Percentiles rank a stretch among this genome's conserved stretches.
Evolutionary conservation across 2,329 filamentous ascomycete genomes (phyloP).

Genomic region (Berkeleyomyces basicola): DNA sequence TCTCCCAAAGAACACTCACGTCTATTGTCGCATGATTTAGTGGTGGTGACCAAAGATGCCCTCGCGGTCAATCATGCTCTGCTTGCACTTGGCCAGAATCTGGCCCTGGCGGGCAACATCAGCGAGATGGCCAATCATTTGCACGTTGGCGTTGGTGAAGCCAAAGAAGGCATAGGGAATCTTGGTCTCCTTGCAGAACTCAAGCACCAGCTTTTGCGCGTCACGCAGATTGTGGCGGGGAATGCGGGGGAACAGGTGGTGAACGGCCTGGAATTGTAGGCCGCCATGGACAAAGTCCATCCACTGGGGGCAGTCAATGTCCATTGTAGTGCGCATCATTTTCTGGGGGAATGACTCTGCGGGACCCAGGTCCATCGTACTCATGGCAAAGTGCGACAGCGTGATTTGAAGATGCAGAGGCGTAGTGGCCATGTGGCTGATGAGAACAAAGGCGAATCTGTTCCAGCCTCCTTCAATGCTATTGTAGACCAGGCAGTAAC

Average conservation of each 20-base stretch:
- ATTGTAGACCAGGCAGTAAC: slow-evolving; percentile 63
- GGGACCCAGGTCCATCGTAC: slow-evolving; percentile 68
- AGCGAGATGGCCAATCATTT: slow-evolving; percentile 58
- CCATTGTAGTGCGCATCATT: slow-evolving; percentile 88
- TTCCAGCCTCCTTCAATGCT: slow-evolving; percentile 51
- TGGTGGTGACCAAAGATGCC: slow-evolving; percentile 13
- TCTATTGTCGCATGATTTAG: slow-evolving; percentile 6
- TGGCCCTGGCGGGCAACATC: slow-evolving; percentile 68
- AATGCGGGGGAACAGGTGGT: slow-evolving; percentile 71
- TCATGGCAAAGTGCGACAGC: slow-evolving; percentile 86
- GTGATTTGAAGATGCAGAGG: slow-evolving; percentile 82
- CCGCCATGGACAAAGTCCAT: slow-evolving; percentile 81
- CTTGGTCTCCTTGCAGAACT: slow-evolving; percentile 66
- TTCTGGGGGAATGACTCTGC: slow-evolving; percentile 77
- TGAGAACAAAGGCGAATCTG: slow-evolving; percentile 57
- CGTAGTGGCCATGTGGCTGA: slow-evolving; percentile 67
- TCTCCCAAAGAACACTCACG: neutral
- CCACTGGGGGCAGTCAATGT: slow-evolving; percentile 76
- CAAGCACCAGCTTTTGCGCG: slow-evolving; percentile 57
- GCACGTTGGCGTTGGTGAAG: slow-evolving; percentile 67
- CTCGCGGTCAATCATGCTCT: slow-evolving; percentile 12
- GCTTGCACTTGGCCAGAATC: slow-evolving; percentile 61
- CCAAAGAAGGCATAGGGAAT: slow-evolving; percentile 78
- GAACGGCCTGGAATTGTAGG: slow-evolving; percentile 76
- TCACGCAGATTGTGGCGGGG: slow-evolving; percentile 69